Evolutionary conservation across 768 basidiomycete genomes (phyloP).

Genomic region (Mycena galericulata): DNA sequence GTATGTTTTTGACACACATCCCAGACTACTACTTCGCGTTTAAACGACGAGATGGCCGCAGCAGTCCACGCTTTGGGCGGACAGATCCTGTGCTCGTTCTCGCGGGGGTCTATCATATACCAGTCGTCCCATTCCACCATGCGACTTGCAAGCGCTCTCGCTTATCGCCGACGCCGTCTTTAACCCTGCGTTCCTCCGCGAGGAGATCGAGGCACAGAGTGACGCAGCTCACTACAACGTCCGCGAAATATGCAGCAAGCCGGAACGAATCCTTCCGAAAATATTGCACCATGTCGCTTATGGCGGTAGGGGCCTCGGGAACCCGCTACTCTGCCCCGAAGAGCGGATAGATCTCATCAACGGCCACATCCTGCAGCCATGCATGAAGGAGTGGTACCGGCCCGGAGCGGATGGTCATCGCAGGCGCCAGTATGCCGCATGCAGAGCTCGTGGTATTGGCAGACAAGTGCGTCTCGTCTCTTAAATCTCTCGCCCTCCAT

Average conservation of each 20-base stretch:
- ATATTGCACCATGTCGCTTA: conserved; percentile 92
- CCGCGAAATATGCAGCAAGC: conserved; percentile 87
- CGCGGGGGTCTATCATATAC: conserved; percentile 96
- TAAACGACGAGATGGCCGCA: conserved; percentile 81
- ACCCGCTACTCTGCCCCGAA: conserved; percentile 89
- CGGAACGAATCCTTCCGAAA: conserved; percentile 94
- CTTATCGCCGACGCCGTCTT: conserved; percentile 93
- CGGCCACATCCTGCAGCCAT: conserved; percentile 67
- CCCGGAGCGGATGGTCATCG: conserved; percentile 97
- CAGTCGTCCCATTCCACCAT: conserved; percentile 94
- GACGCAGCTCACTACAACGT: conserved; percentile 93
- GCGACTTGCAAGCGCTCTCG: conserved; percentile 86
- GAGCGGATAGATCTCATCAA: conserved; percentile 81
- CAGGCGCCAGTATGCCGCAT: conserved; percentile 93
- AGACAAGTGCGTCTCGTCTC: conserved; percentile 85
- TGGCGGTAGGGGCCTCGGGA: conserved; percentile 82
- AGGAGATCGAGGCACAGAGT: conserved; percentile 86
- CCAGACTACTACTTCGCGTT: conserved; percentile 80
- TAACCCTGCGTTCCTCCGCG: conserved; percentile 77
- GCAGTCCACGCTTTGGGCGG: conserved; percentile 90
- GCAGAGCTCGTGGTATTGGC: conserved; percentile 88
- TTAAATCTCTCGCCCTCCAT: too few species aligned
- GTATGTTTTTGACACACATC: conserved; percentile 24
- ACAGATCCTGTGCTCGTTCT: conserved; percentile 91
- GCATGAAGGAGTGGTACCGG: conserved; percentile 85